Base-by-base conservation (phyloP, 2,329 filamentous ascomycete species). In the Trichoderma sp. region DNA sequence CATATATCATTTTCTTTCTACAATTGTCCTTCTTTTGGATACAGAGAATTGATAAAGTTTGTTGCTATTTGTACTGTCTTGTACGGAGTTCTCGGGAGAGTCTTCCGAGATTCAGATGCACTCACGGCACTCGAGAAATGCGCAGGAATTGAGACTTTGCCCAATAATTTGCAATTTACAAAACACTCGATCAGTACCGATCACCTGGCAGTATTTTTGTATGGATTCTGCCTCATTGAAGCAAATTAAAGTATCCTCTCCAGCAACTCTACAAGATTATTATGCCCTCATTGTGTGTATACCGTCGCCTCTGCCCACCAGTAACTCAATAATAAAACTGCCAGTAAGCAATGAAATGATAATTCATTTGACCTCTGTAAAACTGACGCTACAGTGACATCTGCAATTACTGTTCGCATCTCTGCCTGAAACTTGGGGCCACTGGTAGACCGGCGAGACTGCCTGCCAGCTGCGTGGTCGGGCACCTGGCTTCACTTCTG, bases 121-220 rank as follows among this genome's bases (percentile, higher is more conserved):
- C n/a, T n/a, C n/a, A 24, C 21, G 9, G 0, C 5, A 24, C 21
- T 21, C 11, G n/a, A 24, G 1, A 3, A 6, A 0, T 5, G 3
- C 11, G 1, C 4, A 56, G 50, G 11, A 24, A 56, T 14, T 24
- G 5, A 21, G 5, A 14, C 6, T 3, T 5, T 56, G 50, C n/a
- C 14, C n/a, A 56, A 24, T 3, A 12, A 24, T 24, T 12, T 24
- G 4, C 50, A 56, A 14, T 14, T 14, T 56, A 14, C 1, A 11
- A 56, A 56, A 1, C 9, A 24, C 7, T 45, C 4, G 7, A 18
- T 8, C 16, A 18, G 38, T 45, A 18, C 6, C 7, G 6, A 45
- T 8, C 1, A 18, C 16, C 16, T 45, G 6, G 38, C 3, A 1
- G 3, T 45, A 45, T 18, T 18, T 45, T 18, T 45, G 38, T 18